phyloP scores from a whole-genome alignment of 495 filamentous ascomycete species.

The Hypoxylon lienhwacheense region DNA sequence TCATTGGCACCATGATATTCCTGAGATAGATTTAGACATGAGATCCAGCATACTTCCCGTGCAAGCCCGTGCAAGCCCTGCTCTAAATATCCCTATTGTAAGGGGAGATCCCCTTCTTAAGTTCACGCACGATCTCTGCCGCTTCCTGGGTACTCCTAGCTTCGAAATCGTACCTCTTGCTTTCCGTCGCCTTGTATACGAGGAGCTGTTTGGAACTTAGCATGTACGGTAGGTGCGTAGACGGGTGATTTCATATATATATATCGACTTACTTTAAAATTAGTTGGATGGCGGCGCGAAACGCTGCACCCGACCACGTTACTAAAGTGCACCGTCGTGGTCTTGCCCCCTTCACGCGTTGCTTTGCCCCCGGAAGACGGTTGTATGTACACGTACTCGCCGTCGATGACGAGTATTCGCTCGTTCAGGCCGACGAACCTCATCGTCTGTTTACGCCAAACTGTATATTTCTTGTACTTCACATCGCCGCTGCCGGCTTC shows the following conservation, averaged over 20 bases:
- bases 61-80: too few species aligned
- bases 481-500: constrained; percentile 61
- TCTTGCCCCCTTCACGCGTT: constrained; percentile 68
- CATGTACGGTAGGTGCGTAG: neutral
- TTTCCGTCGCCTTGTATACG: constrained; percentile 79
- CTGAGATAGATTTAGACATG: neutral
- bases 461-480: constrained; percentile 82
- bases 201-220: constrained; percentile 55
- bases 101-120: constrained; percentile 69
- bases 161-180: constrained; percentile 97
- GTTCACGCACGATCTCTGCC: constrained; percentile 85
- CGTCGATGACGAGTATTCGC: constrained; percentile 84
- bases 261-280: constrained; percentile 68
- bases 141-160: constrained; percentile 76
- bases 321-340: constrained; percentile 87
- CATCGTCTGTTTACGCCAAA: constrained; percentile 93
- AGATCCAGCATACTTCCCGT: neutral
- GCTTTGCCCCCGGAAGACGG: constrained; percentile 63
- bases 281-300: constrained; percentile 83
- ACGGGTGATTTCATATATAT: neutral
- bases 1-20: constrained; percentile 3
- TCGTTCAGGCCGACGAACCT: constrained; percentile 83
- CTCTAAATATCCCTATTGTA: constrained; percentile 44
- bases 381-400: constrained; percentile 94
- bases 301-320: constrained; percentile 94